These are phyloP conservation scores for Pichia californica DNA, from an alignment of 805 yeast genomes.

Conservation along the genomic window DNA sequence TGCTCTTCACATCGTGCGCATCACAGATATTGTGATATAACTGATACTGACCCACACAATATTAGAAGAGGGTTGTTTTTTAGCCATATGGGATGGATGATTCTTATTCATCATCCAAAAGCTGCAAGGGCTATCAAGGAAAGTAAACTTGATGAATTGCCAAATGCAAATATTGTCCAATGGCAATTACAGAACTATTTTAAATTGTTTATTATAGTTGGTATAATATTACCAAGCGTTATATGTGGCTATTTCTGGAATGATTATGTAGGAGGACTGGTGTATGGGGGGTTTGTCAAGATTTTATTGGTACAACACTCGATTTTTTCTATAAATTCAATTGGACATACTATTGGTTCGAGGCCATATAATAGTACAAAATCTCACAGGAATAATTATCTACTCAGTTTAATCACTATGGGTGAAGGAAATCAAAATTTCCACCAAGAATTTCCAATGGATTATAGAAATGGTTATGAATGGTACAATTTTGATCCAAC, in stretches of 20 bases:
- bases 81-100: constrained; percentile 87
- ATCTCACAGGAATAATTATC: constrained; percentile 63
- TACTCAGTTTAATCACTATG: constrained; percentile 59
- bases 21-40: constrained; percentile 74
- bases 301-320: constrained; percentile 73
- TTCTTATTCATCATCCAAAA: constrained; percentile 59
- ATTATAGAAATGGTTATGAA: constrained; percentile 69
- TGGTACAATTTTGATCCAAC: constrained; percentile 84
- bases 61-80: constrained; percentile 73
- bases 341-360: constrained; percentile 74
- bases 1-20: constrained; percentile 81
- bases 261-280: constrained; percentile 68
- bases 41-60: constrained; percentile 83
- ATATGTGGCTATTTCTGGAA: constrained; percentile 65
- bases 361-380: constrained; percentile 70
- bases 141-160: constrained; percentile 54
- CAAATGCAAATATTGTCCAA: constrained; percentile 46
- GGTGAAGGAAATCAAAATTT: constrained; percentile 93
- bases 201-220: constrained; percentile 39
- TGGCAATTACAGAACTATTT: constrained; percentile 74
- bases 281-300: constrained; percentile 74
- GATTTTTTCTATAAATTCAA: constrained; percentile 68
- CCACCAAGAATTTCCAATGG: constrained; percentile 94
- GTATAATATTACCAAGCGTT: constrained; percentile 54
- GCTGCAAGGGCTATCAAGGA: constrained; percentile 35